These are phyloP conservation scores for Grosmannia penicillata DNA, from an alignment of 2,329 filamentous ascomycete genomes.

Conservation along the genomic window DNA sequence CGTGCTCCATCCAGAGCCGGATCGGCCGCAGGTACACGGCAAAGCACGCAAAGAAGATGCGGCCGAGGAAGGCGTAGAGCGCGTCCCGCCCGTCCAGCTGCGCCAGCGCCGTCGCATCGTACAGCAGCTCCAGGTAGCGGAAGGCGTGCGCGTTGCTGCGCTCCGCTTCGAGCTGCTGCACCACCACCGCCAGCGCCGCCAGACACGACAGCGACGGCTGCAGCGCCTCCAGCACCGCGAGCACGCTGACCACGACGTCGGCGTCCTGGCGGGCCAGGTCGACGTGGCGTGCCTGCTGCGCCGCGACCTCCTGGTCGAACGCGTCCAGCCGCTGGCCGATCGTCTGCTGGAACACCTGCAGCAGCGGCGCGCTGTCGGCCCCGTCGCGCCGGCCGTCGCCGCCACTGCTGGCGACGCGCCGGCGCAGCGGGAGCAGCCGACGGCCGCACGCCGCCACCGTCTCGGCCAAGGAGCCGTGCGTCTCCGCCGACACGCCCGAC, in stretches of 20 bases:
- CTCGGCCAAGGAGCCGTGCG: conserved; percentile 31
- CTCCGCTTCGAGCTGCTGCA: conserved; percentile 39
- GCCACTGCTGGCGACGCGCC: conserved; percentile 26
- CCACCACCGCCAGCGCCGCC: conserved; percentile 42
- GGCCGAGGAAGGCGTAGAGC: conserved; percentile 48
- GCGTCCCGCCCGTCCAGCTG: conserved; percentile 53
- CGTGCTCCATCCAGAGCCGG: conserved; percentile 70
- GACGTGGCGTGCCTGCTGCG: conserved; percentile 46
- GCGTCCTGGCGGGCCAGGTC: conserved; percentile 29
- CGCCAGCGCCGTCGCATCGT: conserved; percentile 50
- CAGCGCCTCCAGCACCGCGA: conserved; percentile 45
- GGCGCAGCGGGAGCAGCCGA: conserved; percentile 29
- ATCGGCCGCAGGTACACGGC: conserved; percentile 70
- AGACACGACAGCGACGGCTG: conserved; percentile 38
- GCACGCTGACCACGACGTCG: conserved; percentile 50
- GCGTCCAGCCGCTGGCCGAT: conserved; percentile 38
- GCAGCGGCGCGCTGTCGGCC: conserved; percentile 28
- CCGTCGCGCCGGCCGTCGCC: conserved; percentile 35
- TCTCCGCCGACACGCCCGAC: conserved; percentile 31
- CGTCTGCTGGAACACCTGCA: conserved; percentile 58
- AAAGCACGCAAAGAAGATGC: conserved; percentile 68
- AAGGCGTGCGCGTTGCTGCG: conserved; percentile 43
- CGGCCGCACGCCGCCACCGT: conserved; percentile 32
- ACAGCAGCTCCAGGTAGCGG: conserved; percentile 65
- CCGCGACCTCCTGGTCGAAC: conserved; percentile 45